Evolutionary conservation across 805 yeast species (phyloP).

Genomic region (Monosporozyma aerobia): DNA sequence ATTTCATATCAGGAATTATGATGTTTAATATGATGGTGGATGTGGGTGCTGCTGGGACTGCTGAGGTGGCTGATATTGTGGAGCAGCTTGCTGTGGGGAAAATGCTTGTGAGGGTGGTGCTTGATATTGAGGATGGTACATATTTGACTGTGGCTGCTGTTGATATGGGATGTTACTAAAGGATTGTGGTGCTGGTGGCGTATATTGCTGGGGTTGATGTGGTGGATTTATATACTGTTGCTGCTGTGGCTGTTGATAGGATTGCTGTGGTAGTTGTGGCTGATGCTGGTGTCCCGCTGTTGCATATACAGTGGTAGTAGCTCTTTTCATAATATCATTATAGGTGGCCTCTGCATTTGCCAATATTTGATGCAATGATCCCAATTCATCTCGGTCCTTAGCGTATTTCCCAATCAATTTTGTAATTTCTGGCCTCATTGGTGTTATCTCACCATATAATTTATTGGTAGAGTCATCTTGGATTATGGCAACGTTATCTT

Average conservation of each 20-base stretch:
- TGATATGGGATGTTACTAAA: not conserved
- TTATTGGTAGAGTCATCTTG: constrained; percentile 61
- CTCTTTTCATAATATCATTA: constrained; percentile 56
- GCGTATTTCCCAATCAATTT: constrained; percentile 70
- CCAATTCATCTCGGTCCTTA: constrained; percentile 66
- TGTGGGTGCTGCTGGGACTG: not conserved
- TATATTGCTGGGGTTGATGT: not conserved
- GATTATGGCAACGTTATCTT: constrained; percentile 30
- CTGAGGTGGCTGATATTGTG: constrained; percentile 1
- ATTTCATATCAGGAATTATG: not conserved
- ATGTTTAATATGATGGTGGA: not conserved
- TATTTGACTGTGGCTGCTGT: not conserved
- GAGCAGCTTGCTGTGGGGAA: not conserved
- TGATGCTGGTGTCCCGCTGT: constrained; percentile 33
- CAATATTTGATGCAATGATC: constrained; percentile 60
- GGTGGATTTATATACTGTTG: not conserved
- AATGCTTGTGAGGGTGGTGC: not conserved
- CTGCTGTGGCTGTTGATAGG: constrained; percentile 12
- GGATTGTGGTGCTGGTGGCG: not conserved
- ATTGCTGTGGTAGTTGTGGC: constrained; percentile 37
- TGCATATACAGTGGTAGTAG: constrained; percentile 21
- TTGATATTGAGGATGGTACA: constrained; percentile 2
- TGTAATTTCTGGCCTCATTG: constrained; percentile 67
- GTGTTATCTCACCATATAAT: constrained; percentile 61
- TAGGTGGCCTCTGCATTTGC: constrained; percentile 60